Evolutionary conservation across 139 green algal species (phyloP), one percentile per base, ranked within the genome.

Genomic region (Choricystis sp.): DNA sequence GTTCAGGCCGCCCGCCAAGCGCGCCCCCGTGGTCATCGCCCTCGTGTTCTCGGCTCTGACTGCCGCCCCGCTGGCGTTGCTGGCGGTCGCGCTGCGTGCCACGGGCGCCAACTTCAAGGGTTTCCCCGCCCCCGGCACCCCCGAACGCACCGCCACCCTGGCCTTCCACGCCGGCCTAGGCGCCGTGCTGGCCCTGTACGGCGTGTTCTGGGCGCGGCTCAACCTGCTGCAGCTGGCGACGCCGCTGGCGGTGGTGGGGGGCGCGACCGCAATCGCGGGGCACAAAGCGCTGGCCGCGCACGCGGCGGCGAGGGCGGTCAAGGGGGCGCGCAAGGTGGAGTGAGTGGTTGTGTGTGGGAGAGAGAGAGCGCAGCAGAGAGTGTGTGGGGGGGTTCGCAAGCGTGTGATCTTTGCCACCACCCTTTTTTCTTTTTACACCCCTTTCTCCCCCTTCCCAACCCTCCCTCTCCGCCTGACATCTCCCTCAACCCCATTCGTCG

Each of bases 161-260:
- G 60, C 26, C 31, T 75, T 78, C 61, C 72, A 78, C 29, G 60
- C 26, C 2, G 68, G 72, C 22, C 62, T 78, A 65, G 68, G 59
- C 20, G 29, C 61, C 49, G 74, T 75, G 26, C 28, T 70, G 26
- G 72, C 4, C 26, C 65, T 78, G 2, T 72, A 72, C 57, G 29
- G 66, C 4, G 30, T 78, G n/a, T 78, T 75, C 57, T 78, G 72
- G 72, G 30, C 74, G 23, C 26, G 40, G 28, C 65, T 78, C 5
- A 75, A 69, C 56, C 49, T 78, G 3, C 29, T 25, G 65, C 65
- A 72, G 52, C 57, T 26, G 3, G 5, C 66, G 19, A 60, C 66
- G 20, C 31, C 58, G 23, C 29, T 62, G 60, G 61, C 5, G 14
- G 25, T 29, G 29, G 30, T 72, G 30, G 60, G 48, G 0, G 49